Evolutionary conservation across 75 land plant species (phyloP), one percentile per base, ranked within the genome.

Genomic region (Adiantum capillusveneris): DNA sequence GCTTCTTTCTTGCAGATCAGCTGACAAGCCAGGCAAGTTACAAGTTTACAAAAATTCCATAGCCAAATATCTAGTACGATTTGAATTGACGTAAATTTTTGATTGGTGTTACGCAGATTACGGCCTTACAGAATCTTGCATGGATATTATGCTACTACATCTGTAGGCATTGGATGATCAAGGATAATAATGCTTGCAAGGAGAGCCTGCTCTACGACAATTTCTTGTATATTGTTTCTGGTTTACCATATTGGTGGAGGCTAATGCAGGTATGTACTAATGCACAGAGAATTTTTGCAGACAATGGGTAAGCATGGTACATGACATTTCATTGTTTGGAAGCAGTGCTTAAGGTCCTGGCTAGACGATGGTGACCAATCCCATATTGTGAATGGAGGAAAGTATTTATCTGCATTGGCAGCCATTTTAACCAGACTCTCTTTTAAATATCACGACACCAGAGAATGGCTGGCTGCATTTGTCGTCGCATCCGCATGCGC

Each of bases 211-310:
- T 42, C 25, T 69, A 49, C 44, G 45, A 43, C 1, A n/a, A 34
- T 17, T 59, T 72, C 19, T 22, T 39, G 14, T 53, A 58, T 31
- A n/a, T 58, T 21, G 36, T 66, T 19, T 59, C 64, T 27, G 37
- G 49, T 6, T 48, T 67, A 18, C 75, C 75, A 41, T 72, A 72
- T 46, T 72, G 64, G 64, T 72, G 75, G 75, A 52, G 75, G 55
- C 56, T 68, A 3, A 68, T 72, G 75, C 75, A 72, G 72, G 75
- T 67, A 59, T 25, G 17, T 19, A 44, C 27, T 22, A 25, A 30
- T 30, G 3, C 11, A 21, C 9, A 9, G 9, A 9, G 37, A 34
- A 5, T 34, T 9, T n/a, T n/a, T n/a, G n/a, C n/a, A n/a, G 20
- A 48, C 51, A 48, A 11, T 48, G 51, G 9, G 51, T 48, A 48